Conservation (phyloP, 1,284 basidiomycete genomes). For the Cutaneotrichosporon sp. region DNA sequence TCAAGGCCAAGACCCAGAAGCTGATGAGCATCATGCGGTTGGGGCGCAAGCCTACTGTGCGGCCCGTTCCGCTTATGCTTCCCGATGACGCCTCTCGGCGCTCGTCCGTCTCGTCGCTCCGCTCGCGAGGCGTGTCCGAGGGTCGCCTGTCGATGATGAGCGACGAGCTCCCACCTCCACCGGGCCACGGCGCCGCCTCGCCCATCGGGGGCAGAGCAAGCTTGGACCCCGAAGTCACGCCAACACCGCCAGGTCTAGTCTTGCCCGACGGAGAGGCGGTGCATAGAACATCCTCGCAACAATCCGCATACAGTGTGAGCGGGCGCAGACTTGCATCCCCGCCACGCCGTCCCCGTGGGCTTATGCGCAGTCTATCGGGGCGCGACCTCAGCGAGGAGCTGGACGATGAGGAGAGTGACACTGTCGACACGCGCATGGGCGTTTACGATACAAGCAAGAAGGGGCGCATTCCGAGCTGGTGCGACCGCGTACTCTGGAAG, state of each 20-base stretch:
- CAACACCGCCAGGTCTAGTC: not conserved
- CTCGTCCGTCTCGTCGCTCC: conserved; percentile 31
- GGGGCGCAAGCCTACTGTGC: not conserved
- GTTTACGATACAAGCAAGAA: conserved; percentile 58
- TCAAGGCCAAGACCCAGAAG: conserved; percentile 45
- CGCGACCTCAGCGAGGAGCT: conserved; percentile 14
- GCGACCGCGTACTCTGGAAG: conserved; percentile 55
- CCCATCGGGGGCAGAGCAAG: not conserved
- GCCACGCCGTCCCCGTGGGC: conserved; percentile 5
- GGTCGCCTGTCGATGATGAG: conserved; percentile 5
- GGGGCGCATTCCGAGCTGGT: conserved; percentile 58
- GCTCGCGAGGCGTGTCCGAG: conserved; percentile 16
- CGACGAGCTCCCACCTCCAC: conserved; percentile 2
- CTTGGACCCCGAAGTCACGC: not conserved
- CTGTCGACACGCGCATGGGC: conserved; percentile 48
- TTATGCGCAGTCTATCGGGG: conserved; percentile 40
- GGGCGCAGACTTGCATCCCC: conserved; percentile 2
- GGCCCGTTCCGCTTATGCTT: not conserved
- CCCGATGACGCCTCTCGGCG: conserved; percentile 19
- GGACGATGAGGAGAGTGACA: conserved; percentile 32
- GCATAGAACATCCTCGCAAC: not conserved
- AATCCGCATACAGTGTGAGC: not conserved
- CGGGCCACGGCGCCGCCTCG: not conserved
- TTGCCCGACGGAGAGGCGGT: not conserved
- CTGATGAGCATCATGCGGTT: conserved; percentile 42